Evolutionary conservation across 1,284 basidiomycete species (phyloP).

Genomic region (Leccinum pachyderme): DNA sequence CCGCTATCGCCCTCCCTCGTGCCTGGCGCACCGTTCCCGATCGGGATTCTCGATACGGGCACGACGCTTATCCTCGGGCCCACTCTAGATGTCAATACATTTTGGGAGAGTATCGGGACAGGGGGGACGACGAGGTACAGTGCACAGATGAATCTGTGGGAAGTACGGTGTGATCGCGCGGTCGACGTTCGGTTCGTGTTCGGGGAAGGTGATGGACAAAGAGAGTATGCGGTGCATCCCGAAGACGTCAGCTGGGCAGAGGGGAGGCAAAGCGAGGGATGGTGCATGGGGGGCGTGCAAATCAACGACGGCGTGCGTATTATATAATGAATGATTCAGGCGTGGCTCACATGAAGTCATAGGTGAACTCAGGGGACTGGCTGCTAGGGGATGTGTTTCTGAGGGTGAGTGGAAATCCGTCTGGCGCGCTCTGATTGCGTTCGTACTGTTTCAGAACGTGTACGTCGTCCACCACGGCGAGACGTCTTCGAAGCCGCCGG

Average conservation of each 20-base stretch:
- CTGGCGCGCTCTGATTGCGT: not conserved
- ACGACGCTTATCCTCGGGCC: conserved; percentile 60
- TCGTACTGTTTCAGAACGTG: conserved; percentile 42
- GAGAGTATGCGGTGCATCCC: conserved; percentile 50
- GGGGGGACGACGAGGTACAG: conserved; percentile 40
- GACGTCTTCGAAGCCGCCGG: conserved; percentile 41
- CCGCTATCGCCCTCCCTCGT: conserved; percentile 47
- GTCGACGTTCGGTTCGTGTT: conserved; percentile 47
- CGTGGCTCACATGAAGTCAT: conserved; percentile 7
- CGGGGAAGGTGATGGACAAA: conserved; percentile 37
- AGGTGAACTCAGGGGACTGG: conserved; percentile 65
- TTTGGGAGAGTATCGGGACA: conserved; percentile 47
- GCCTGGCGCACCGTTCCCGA: conserved; percentile 40
- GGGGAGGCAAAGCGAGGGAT: conserved; percentile 39
- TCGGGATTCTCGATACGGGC: conserved; percentile 58
- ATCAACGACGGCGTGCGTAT: conserved; percentile 47
- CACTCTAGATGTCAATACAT: conserved; percentile 45
- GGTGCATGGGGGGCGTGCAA: conserved; percentile 61
- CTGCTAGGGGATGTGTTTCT: conserved; percentile 57
- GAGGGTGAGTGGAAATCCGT: conserved; percentile 38
- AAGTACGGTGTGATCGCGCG: conserved; percentile 50
- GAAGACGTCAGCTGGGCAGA: conserved; percentile 52
- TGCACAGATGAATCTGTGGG: conserved; percentile 41
- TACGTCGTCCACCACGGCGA: conserved; percentile 50
- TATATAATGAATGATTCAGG: not conserved